These are phyloP conservation scores for Dittrichia graveolens DNA, from an alignment of 129 eudicot species.

Conservation along the genomic window DNA sequence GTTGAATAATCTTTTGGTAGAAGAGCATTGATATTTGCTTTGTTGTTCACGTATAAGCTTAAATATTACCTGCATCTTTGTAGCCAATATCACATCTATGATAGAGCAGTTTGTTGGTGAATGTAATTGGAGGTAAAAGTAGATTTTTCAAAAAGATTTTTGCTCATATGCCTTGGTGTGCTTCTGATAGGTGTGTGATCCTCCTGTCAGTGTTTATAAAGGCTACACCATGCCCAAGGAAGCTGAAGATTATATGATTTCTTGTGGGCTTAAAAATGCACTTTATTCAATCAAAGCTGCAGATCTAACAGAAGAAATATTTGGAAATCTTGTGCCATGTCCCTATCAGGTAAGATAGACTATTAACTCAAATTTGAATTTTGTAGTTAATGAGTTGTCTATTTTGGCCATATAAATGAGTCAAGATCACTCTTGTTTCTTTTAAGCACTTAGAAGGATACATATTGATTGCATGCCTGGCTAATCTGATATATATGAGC, in stretches of 20 bases:
- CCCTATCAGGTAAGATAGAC: conserved; percentile 60
- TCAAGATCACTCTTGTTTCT: neutral
- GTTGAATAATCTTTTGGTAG: too few species aligned
- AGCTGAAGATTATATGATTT: conserved; percentile 67
- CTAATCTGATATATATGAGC: conserved; percentile 15
- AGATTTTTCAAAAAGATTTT: conserved; percentile 12
- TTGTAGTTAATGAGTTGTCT: neutral
- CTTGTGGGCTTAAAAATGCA: conserved; percentile 90
- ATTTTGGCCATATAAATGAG: neutral
- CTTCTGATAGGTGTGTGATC: conserved; percentile 73
- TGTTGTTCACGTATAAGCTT: neutral
- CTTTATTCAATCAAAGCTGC: conserved; percentile 87
- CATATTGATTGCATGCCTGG: neutral
- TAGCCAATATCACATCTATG: neutral
- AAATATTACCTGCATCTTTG: conserved; percentile 1
- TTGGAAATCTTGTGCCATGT: conserved; percentile 79
- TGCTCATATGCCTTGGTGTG: conserved; percentile 17
- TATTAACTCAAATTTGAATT: conserved; percentile 5
- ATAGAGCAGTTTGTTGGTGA: neutral
- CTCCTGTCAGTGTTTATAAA: conserved; percentile 94
- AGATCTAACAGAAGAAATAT: conserved; percentile 72
- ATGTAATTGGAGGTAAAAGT: conserved; percentile 1
- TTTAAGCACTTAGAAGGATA: conserved; percentile 14
- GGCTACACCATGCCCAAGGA: conserved; percentile 83
- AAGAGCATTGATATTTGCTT: too few species aligned